A percentile compares a stretch with the other conserved stretches of the same genome.
Conservation (phyloP, 768 basidiomycete genomes). For the Chalciporus pseudorubinellus region DNA sequence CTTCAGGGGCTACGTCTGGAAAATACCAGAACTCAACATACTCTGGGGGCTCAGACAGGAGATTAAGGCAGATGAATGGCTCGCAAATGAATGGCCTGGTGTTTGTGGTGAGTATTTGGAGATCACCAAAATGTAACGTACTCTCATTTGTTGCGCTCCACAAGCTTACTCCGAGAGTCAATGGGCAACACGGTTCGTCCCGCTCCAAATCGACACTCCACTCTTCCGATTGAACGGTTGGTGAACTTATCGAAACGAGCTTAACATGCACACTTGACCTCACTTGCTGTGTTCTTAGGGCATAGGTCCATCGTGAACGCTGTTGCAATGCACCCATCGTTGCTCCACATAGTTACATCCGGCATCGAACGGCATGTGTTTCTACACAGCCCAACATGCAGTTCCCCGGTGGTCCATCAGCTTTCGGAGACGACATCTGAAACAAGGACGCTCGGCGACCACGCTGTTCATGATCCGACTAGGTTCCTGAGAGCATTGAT, state of each 20-base stretch:
- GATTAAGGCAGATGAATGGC: slow-evolving; percentile 48
- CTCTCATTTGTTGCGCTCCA: slow-evolving; percentile 4
- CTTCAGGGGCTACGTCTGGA: slow-evolving; percentile 78
- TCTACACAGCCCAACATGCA: slow-evolving; percentile 63
- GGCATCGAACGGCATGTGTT: slow-evolving; percentile 72
- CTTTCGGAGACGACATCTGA: slow-evolving; percentile 45
- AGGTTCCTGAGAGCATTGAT: slow-evolving; percentile 39
- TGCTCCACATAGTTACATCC: slow-evolving; percentile 63
- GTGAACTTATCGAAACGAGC: slow-evolving; percentile 3
- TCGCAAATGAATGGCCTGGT: slow-evolving; percentile 26
- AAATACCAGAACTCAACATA: slow-evolving; percentile 50
- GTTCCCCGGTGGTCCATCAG: slow-evolving; percentile 49
- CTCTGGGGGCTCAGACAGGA: slow-evolving; percentile 46
- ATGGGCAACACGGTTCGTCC: slow-evolving; percentile 48
- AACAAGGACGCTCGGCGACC: slow-evolving; percentile 45
- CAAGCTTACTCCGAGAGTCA: slow-evolving; percentile 47
- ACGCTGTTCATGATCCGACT: slow-evolving; percentile 33
- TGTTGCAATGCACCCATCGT: slow-evolving; percentile 66
- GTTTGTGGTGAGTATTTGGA: slow-evolving; percentile 28
- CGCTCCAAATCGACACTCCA: slow-evolving; percentile 62
- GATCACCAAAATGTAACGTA: slow-evolving; percentile 12
- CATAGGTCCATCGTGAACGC: slow-evolving; percentile 80
- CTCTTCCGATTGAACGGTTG: slow-evolving; percentile 58
- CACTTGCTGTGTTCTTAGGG: slow-evolving; percentile 37
- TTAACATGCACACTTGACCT: not conserved